Evolutionary conservation across 306 rosid species (phyloP).

Genomic region (Vicia faba): DNA sequence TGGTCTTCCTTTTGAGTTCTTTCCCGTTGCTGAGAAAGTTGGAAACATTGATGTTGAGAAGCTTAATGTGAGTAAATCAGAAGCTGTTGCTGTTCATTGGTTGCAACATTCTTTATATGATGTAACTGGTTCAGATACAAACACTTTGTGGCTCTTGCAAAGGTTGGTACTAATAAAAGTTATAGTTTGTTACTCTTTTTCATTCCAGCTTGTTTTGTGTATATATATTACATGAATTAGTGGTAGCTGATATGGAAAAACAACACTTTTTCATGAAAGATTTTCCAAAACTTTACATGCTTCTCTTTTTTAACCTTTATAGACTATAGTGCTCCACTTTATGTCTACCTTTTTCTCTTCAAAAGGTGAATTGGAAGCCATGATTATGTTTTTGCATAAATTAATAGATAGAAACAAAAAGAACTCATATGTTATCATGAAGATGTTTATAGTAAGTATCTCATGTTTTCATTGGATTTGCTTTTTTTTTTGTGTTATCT

Average conservation of each 20-base stretch:
- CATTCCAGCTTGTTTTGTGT: neutral
- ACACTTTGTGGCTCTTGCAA: constrained; percentile 90
- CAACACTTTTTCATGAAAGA: constrained; percentile 39
- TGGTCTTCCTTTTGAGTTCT: constrained; percentile 89
- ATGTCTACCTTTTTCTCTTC: constrained; percentile 31
- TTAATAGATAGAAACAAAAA: constrained; percentile 30
- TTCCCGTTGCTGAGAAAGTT: constrained; percentile 82
- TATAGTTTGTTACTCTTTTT: constrained; percentile 9
- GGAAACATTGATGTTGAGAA: constrained; percentile 79
- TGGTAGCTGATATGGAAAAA: constrained; percentile 33
- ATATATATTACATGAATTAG: neutral
- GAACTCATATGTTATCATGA: neutral
- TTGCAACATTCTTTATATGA: constrained; percentile 96
- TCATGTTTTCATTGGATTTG: constrained; percentile 27
- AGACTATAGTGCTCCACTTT: constrained; percentile 34
- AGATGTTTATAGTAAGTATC: constrained; percentile 17
- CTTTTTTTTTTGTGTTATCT: neutral
- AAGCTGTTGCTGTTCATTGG: constrained; percentile 99
- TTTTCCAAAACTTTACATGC: constrained; percentile 8
- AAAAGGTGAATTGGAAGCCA: constrained; percentile 26
- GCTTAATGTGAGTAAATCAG: constrained; percentile 73
- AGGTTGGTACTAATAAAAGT: constrained; percentile 50
- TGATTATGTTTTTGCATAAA: constrained; percentile 36
- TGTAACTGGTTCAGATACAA: constrained; percentile 90
- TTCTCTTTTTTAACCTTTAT: constrained; percentile 31